Evolutionary conservation across 257 asterid species (phyloP).

Genomic region (Prunella vulgaris): DNA sequence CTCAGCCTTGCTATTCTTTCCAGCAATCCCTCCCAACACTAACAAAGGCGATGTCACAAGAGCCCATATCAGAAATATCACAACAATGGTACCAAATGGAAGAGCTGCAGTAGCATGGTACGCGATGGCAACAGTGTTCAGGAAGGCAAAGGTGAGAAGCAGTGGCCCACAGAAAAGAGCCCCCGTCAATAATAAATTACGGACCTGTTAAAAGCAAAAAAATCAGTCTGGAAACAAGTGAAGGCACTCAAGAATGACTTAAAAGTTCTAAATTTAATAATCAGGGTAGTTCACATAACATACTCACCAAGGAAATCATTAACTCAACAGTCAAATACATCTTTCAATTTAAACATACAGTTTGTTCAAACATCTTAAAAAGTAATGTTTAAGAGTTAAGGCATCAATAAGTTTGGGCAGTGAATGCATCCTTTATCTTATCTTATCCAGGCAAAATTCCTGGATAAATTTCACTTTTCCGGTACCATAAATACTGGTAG

Average conservation of each 20-base stretch:
- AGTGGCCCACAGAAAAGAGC: constrained; percentile 81
- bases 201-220: constrained; percentile 69
- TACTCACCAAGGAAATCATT: neutral
- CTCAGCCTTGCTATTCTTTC: constrained; percentile 76
- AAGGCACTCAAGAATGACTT: neutral
- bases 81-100: constrained; percentile 86
- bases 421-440: neutral
- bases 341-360: neutral
- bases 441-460: neutral
- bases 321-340: neutral
- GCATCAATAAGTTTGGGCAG: neutral
- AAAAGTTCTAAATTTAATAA: neutral
- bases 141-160: constrained; percentile 69
- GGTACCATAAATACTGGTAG: neutral
- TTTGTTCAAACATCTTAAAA: neutral
- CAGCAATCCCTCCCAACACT: constrained; percentile 77
- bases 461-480: neutral
- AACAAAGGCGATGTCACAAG: constrained; percentile 78
- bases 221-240: constrained; percentile 35
- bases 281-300: neutral
- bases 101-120: constrained; percentile 87
- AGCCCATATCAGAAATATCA: constrained; percentile 81
- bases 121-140: constrained; percentile 81
- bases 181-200: constrained; percentile 71
- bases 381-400: neutral